Evolutionary conservation across 1,284 basidiomycete genomes (phyloP).

Genomic region (Leccinum subrobustum): DNA sequence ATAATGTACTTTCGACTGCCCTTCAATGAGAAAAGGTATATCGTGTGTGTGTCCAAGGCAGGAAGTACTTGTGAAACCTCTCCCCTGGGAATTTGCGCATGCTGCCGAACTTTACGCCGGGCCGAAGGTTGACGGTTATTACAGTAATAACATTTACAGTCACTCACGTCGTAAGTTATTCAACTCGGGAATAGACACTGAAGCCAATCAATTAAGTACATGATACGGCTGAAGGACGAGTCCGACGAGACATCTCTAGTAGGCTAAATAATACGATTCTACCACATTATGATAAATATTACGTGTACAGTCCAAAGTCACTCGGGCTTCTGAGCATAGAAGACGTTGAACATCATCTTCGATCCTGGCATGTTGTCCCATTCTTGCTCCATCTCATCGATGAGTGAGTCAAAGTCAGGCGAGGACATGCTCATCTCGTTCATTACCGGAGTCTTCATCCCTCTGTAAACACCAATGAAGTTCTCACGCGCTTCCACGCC

Average conservation of each 20-base stretch:
- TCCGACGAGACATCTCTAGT: not conserved
- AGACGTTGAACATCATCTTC: slow-evolving; percentile 2
- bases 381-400: slow-evolving; percentile 5
- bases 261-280: not conserved
- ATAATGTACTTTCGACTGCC: not conserved
- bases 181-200: not conserved
- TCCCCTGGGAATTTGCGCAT: not conserved
- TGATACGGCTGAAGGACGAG: not conserved
- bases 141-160: too few relatives aligned
- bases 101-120: not conserved
- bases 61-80: too few relatives aligned
- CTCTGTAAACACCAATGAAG: slow-evolving; percentile 5
- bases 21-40: not conserved
- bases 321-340: slow-evolving; percentile 3
- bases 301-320: not conserved
- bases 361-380: slow-evolving; percentile 3
- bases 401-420: slow-evolving; percentile 1
- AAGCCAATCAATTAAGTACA: not conserved
- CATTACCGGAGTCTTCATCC: slow-evolving; percentile 3
- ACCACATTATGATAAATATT: not conserved
- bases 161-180: not conserved
- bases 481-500: slow-evolving; percentile 1
- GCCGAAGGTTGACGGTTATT: not conserved
- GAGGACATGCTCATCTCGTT: slow-evolving; percentile 2
- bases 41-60: not conserved